These are phyloP conservation scores for Leptographium lundbergii DNA, from an alignment of 2,329 filamentous ascomycete species.

Conservation along the genomic window DNA sequence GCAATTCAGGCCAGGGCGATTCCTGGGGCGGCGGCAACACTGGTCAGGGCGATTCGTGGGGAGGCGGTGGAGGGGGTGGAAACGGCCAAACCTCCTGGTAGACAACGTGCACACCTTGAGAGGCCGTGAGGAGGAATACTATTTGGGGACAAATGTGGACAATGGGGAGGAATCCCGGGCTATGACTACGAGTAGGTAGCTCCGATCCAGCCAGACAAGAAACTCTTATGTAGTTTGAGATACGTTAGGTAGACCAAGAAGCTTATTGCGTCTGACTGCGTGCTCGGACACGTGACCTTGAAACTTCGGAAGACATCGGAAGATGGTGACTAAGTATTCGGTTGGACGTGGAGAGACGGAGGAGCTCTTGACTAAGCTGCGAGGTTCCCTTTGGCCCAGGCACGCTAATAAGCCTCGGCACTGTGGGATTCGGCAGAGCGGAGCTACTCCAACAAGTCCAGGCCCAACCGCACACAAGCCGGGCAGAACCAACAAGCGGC, in stretches of 20 bases:
- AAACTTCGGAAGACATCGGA: not conserved
- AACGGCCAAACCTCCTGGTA: not conserved
- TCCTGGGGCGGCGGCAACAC: not conserved
- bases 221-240: not conserved
- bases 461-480: not conserved
- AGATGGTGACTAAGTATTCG: not conserved
- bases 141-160: not conserved
- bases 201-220: not conserved
- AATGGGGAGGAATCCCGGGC: not conserved
- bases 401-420: constrained; percentile 2
- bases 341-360: not conserved
- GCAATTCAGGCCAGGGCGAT: not conserved
- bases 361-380: not conserved
- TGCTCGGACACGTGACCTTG: not conserved
- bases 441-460: not conserved
- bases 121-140: not conserved
- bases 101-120: not conserved
- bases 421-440: constrained; percentile 6
- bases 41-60: not conserved
- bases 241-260: not conserved
- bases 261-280: not conserved
- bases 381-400: constrained; percentile 1
- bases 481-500: not conserved
- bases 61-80: not conserved
- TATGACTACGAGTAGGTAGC: not conserved